These are phyloP conservation scores for Deuterostichococcus epilithicus DNA, from an alignment of 139 green algal genomes.

Conservation along the genomic window DNA sequence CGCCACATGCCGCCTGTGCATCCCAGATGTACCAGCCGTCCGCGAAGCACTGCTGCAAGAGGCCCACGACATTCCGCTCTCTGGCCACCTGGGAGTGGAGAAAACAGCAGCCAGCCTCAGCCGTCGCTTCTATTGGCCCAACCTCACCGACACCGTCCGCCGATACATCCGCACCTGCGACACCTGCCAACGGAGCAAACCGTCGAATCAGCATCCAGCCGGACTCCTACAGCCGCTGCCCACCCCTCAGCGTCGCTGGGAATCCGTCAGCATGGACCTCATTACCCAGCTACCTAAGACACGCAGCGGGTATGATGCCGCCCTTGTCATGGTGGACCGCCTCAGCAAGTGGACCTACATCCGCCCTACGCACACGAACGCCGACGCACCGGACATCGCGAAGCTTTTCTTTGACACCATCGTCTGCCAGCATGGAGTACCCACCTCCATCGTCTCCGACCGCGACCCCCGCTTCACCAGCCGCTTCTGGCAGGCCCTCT, in stretches of 20 bases:
- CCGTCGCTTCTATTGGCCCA: conserved; percentile 12
- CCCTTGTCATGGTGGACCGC: conserved; percentile 32
- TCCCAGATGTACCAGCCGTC: too few species aligned
- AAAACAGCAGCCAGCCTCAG: neutral
- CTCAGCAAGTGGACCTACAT: conserved; percentile 40
- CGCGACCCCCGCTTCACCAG: conserved; percentile 22
- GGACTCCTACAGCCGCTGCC: conserved; percentile 19
- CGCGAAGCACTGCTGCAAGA: conserved; percentile 11
- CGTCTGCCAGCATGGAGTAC: conserved; percentile 20
- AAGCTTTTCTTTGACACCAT: conserved; percentile 28
- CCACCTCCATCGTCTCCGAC: conserved; percentile 26
- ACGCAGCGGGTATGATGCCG: conserved; percentile 17
- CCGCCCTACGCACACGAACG: neutral
- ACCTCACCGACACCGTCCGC: neutral
- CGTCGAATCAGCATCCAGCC: conserved; percentile 8
- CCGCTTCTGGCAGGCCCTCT: conserved; percentile 33
- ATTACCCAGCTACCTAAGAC: conserved; percentile 30
- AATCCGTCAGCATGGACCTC: conserved; percentile 28
- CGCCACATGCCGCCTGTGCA: too few species aligned
- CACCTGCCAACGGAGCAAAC: conserved; percentile 26
- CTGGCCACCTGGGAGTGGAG: conserved; percentile 6
- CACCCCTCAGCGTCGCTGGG: conserved; percentile 16
- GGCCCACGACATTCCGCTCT: conserved; percentile 10
- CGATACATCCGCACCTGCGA: conserved; percentile 13
- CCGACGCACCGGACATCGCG: neutral